Percentiles rank a stretch among this genome's conserved stretches.
These are phyloP conservation scores for Aegle marmelos DNA, from an alignment of 345 rosid genomes.

Conservation along the genomic window DNA sequence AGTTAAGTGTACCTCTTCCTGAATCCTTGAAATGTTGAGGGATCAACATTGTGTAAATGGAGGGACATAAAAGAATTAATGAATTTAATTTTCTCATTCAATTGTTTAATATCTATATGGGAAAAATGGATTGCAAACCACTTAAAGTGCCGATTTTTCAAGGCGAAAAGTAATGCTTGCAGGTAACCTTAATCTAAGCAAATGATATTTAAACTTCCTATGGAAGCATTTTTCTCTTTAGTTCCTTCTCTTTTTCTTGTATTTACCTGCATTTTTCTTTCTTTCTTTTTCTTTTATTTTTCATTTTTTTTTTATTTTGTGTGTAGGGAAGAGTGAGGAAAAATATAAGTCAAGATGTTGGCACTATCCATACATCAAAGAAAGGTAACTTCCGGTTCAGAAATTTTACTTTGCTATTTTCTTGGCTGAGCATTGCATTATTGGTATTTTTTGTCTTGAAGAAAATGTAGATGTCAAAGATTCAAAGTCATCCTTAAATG, in stretches of 20 bases:
- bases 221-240: neutral
- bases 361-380: constrained; percentile 22
- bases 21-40: neutral
- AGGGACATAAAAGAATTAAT: neutral
- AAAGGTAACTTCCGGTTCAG: constrained; percentile 42
- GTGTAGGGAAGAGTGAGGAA: constrained; percentile 44
- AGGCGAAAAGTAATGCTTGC: neutral
- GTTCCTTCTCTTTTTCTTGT: neutral
- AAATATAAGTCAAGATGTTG: constrained; percentile 26
- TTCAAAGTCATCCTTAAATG: constrained; percentile 22
- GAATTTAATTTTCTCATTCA: neutral
- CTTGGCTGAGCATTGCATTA: constrained; percentile 7
- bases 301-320: neutral
- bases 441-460: constrained; percentile 25
- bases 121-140: neutral
- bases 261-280: neutral
- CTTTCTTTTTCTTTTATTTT: neutral
- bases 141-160: neutral
- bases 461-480: constrained; percentile 23
- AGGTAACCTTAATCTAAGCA: neutral
- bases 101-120: neutral
- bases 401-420: constrained; percentile 14
- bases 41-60: neutral
- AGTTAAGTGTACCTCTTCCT: neutral
- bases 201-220: neutral